Evolutionary conservation across 2,329 filamentous ascomycete genomes (phyloP).

Genomic region (Alternaria triticina): DNA sequence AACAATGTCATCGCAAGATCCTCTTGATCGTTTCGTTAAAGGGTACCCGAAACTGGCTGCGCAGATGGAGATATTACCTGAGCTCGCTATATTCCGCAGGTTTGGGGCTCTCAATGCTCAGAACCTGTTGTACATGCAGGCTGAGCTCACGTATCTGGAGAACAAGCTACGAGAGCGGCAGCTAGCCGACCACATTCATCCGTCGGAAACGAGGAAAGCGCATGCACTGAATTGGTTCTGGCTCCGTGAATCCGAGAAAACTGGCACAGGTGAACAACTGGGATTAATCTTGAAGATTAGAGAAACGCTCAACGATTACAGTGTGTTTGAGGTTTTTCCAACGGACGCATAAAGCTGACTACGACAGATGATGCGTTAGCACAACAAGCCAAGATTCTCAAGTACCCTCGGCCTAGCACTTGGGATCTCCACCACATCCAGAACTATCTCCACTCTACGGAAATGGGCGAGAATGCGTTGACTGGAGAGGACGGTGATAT

Average conservation of each 20-base stretch:
- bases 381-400: neutral
- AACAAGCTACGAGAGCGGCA: neutral
- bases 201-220: neutral
- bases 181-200: neutral
- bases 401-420: neutral
- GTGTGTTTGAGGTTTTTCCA: neutral
- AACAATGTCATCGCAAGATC: neutral
- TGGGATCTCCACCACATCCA: neutral
- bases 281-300: neutral
- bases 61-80: slow-evolving; percentile 2
- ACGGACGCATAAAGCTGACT: neutral
- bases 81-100: slow-evolving; percentile 9
- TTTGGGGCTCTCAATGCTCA: slow-evolving; percentile 15
- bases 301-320: neutral
- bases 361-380: neutral
- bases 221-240: neutral
- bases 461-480: neutral
- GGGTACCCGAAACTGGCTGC: slow-evolving; percentile 13
- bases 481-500: neutral
- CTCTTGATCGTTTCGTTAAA: neutral
- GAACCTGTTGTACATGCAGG: slow-evolving; percentile 14
- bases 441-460: neutral
- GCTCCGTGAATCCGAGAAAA: neutral
- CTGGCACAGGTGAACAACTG: neutral
- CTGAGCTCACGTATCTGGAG: slow-evolving; percentile 4